Evolutionary conservation across 805 yeast genomes (phyloP).

Genomic region (Citeromyces matritensis): DNA sequence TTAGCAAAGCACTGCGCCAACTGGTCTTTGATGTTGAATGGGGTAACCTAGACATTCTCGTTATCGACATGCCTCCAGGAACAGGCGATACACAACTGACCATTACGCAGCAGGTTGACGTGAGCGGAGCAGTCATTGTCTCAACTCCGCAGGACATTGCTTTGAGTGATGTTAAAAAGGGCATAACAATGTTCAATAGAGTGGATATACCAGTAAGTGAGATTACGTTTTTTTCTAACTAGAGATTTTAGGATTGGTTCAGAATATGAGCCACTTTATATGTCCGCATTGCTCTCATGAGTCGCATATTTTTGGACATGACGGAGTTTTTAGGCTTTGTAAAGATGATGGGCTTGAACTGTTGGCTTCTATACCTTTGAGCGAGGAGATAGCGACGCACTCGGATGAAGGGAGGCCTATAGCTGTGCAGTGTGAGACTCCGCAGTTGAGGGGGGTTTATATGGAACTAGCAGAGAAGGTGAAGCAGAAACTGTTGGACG

Average conservation of each 20-base stretch:
- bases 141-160: slow-evolving; percentile 85
- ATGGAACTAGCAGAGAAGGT: background rate
- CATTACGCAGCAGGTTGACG: slow-evolving; percentile 59
- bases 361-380: slow-evolving; percentile 56
- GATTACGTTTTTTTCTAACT: background rate
- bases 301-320: slow-evolving; percentile 60
- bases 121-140: slow-evolving; percentile 72
- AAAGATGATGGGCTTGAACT: slow-evolving; percentile 27
- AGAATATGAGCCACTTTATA: slow-evolving; percentile 65
- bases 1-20: slow-evolving; percentile 78
- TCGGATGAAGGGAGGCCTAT: slow-evolving; percentile 58
- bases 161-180: slow-evolving; percentile 63
- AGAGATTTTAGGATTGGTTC: slow-evolving; percentile 52
- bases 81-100: slow-evolving; percentile 83
- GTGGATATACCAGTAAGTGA: slow-evolving; percentile 38
- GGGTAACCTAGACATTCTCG: slow-evolving; percentile 50
- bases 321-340: slow-evolving; percentile 39
- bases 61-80: slow-evolving; percentile 84
- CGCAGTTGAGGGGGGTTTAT: background rate
- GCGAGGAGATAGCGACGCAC: slow-evolving; percentile 38
- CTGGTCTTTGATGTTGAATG: slow-evolving; percentile 73
- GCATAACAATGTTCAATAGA: slow-evolving; percentile 63
- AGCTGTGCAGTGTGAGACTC: slow-evolving; percentile 15
- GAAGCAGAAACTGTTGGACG: background rate
- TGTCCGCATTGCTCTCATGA: slow-evolving; percentile 70